Conservation (phyloP, 208 protist species). For the Leishmania amazonensis region DNA sequence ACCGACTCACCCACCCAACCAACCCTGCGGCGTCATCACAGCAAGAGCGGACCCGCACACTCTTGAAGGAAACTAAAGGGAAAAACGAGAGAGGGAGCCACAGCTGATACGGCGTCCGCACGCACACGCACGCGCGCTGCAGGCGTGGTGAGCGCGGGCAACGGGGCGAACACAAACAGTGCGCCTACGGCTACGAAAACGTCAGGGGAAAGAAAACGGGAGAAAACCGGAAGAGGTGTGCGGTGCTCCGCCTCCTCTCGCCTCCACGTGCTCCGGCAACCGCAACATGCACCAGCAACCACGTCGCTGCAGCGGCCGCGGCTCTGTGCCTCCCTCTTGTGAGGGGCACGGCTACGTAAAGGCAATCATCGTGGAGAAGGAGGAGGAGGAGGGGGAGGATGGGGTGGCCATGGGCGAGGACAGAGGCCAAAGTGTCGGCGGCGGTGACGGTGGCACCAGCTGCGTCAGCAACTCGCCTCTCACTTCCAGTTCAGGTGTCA, state of each 20-base stretch:
- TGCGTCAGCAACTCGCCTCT: slow-evolving; percentile 10
- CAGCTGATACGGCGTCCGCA: background rate
- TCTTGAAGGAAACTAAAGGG: background rate
- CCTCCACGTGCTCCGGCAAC: background rate
- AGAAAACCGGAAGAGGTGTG: background rate
- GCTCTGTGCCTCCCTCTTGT: background rate
- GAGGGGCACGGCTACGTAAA: background rate
- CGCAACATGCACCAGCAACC: background rate
- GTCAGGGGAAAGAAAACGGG: background rate
- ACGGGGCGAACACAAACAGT: no score
- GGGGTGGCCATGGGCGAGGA: background rate
- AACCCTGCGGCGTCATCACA: background rate
- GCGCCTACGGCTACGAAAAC: no score
- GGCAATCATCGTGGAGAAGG: slow-evolving; percentile 3
- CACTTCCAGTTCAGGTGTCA: slow-evolving; percentile 9
- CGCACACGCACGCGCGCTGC: background rate
- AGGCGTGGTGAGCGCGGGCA: no score
- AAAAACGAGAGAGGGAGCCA: background rate
- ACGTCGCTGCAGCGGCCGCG: background rate
- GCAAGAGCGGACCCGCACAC: background rate
- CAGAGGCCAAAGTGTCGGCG: background rate
- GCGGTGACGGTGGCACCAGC: slow-evolving; percentile 2
- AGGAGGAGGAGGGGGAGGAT: background rate
- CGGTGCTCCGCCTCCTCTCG: background rate
- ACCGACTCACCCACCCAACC: background rate